Evolutionary conservation across 179 eudicot genomes (phyloP).

Genomic region (Nepenthes alata): DNA sequence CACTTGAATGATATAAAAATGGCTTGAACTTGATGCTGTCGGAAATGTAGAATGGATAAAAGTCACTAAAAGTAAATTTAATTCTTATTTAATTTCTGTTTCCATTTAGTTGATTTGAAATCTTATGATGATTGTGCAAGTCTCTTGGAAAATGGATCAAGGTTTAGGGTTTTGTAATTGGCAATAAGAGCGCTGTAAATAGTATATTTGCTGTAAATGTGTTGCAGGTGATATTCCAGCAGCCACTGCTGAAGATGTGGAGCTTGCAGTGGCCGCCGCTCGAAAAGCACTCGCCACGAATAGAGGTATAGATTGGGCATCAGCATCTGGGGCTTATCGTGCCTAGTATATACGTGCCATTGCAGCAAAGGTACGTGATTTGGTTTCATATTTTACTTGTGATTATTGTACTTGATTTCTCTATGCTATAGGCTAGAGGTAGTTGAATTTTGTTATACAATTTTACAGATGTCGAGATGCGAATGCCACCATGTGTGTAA

Average conservation of each 20-base stretch:
- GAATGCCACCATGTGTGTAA: no score
- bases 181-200: background rate
- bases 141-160: background rate
- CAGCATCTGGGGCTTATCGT: slow-evolving; percentile 81
- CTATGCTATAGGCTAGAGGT: no score
- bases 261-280: slow-evolving; percentile 86
- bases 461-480: no score
- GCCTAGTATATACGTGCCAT: slow-evolving; percentile 92
- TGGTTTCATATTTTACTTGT: background rate
- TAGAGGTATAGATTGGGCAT: slow-evolving; percentile 65
- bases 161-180: background rate
- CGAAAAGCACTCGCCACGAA: slow-evolving; percentile 49
- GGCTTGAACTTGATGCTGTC: no score
- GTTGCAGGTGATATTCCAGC: slow-evolving; percentile 77
- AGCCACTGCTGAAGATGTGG: slow-evolving; percentile 92
- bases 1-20: no score
- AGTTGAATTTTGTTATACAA: background rate
- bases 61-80: no score
- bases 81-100: no score
- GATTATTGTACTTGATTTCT: no score
- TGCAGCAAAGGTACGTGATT: slow-evolving; percentile 58
- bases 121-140: background rate
- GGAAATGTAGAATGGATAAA: no score
- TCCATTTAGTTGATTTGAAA: no score
- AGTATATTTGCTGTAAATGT: slow-evolving; percentile 1